Evolutionary conservation across 2,329 filamentous ascomycete species (phyloP).

Genomic region (Beauveria varroae): DNA sequence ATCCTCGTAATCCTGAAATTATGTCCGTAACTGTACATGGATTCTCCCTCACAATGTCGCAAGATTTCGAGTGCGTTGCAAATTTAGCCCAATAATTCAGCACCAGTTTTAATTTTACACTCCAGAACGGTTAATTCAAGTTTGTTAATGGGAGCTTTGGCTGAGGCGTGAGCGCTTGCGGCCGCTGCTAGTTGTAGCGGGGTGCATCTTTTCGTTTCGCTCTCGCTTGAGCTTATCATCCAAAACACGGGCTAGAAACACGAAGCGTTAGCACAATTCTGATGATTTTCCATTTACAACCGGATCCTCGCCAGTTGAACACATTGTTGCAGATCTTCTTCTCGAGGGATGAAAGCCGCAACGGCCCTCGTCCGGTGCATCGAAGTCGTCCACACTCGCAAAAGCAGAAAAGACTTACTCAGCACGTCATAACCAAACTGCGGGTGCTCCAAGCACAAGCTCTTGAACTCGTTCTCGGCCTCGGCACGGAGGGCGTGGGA

Average conservation of each 20-base stretch:
- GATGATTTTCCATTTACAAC: constrained; percentile 11
- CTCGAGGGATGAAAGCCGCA: too few relatives aligned
- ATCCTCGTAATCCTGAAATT: not conserved
- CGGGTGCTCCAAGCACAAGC: constrained; percentile 79
- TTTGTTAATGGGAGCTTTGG: constrained; percentile 21
- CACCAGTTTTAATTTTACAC: not conserved
- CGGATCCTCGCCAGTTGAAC: too few relatives aligned
- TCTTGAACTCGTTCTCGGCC: constrained; percentile 77
- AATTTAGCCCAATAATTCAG: not conserved
- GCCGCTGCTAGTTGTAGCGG: constrained; percentile 34
- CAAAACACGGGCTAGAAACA: constrained; percentile 47
- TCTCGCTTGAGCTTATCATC: constrained; percentile 61
- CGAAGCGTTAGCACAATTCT: constrained; percentile 15
- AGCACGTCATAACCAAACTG: constrained; percentile 92
- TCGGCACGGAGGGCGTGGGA: constrained; percentile 77
- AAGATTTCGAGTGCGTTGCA: not conserved
- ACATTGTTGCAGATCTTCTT: too few relatives aligned
- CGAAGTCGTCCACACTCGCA: not conserved
- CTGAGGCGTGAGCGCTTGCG: constrained; percentile 53
- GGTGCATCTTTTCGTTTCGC: constrained; percentile 51
- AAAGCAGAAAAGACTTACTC: constrained; percentile 41
- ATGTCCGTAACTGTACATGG: not conserved
- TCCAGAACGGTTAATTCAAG: too few relatives aligned
- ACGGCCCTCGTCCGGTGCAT: not conserved
- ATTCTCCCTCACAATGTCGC: not conserved